Conservation (phyloP, 1,284 basidiomycete genomes). For the Chalciporus piperatoides region DNA sequence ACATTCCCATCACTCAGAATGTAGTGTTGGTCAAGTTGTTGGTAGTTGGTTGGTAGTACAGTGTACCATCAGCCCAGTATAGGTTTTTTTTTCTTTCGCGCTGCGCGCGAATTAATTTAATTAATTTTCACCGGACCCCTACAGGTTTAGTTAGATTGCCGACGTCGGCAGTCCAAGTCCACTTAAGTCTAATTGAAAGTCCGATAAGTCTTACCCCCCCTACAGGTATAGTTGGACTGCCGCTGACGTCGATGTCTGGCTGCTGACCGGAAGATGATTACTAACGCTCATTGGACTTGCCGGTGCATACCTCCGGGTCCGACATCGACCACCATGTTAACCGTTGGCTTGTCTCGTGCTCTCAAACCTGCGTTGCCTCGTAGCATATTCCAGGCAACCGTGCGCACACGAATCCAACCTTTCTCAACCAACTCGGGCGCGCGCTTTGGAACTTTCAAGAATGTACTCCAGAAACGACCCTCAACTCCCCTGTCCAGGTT, state of each 20-base stretch:
- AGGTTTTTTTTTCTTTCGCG: too few relatives aligned
- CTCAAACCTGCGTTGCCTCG: constrained; percentile 33
- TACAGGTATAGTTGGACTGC: too few relatives aligned
- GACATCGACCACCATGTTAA: constrained; percentile 32
- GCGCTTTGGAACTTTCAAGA: constrained; percentile 9
- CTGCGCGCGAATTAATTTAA: too few relatives aligned
- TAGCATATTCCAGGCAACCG: constrained; percentile 25
- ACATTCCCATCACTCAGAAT: too few relatives aligned
- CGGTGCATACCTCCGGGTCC: not conserved
- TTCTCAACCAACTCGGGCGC: constrained; percentile 18
- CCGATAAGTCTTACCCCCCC: too few relatives aligned
- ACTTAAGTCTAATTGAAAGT: too few relatives aligned
- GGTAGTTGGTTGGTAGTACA: too few relatives aligned
- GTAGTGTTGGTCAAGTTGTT: too few relatives aligned
- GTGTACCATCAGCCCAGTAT: too few relatives aligned
- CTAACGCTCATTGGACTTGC: not conserved
- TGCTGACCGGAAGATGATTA: constrained; percentile 18
- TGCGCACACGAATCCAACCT: constrained; percentile 9
- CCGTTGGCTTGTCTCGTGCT: constrained; percentile 24
- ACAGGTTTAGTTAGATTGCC: too few relatives aligned
- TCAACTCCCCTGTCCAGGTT: constrained; percentile 17
- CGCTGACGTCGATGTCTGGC: constrained; percentile 18
- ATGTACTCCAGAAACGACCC: constrained; percentile 25
- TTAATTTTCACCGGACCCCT: too few relatives aligned
- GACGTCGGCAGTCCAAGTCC: too few relatives aligned